Conservation (phyloP, 495 filamentous ascomycete genomes). For the Podospora sp. region DNA sequence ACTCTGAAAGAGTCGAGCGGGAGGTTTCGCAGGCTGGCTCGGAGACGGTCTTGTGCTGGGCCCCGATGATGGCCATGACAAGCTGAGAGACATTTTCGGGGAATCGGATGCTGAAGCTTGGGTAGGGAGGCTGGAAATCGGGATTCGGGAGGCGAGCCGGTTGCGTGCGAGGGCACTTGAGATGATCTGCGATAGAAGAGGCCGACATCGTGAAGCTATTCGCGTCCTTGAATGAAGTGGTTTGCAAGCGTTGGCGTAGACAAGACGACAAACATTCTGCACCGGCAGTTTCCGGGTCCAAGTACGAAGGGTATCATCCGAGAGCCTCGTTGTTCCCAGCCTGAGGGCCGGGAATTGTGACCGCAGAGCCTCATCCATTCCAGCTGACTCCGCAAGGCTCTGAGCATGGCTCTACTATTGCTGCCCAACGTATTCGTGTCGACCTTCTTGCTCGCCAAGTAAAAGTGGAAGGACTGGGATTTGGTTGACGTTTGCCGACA, state of each 20-base stretch:
- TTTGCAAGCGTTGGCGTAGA: too few species aligned
- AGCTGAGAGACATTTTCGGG: slow-evolving; percentile 29
- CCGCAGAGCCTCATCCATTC: too few species aligned
- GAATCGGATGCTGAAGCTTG: slow-evolving; percentile 31
- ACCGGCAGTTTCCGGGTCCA: too few species aligned
- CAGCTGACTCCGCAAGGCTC: too few species aligned
- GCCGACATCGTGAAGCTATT: slow-evolving; percentile 9
- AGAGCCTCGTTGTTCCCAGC: too few species aligned
- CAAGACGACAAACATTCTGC: too few species aligned
- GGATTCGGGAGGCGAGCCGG: slow-evolving; percentile 15
- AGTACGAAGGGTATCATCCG: too few species aligned
- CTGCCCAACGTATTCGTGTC: not conserved
- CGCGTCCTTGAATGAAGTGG: too few species aligned
- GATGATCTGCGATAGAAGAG: slow-evolving; percentile 15
- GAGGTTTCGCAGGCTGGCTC: slow-evolving; percentile 9
- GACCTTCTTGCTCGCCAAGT: too few species aligned
- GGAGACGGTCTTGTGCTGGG: slow-evolving; percentile 22
- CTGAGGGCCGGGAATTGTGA: too few species aligned
- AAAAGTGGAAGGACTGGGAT: too few species aligned
- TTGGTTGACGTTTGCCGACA: too few species aligned
- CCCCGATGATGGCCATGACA: slow-evolving; percentile 39
- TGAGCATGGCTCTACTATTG: not conserved
- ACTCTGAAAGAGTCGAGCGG: slow-evolving; percentile 19
- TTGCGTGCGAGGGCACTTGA: slow-evolving; percentile 21
- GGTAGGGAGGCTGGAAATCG: slow-evolving; percentile 27